Conservation (phyloP, 495 filamentous ascomycete genomes). For the Podospora didyma region DNA sequence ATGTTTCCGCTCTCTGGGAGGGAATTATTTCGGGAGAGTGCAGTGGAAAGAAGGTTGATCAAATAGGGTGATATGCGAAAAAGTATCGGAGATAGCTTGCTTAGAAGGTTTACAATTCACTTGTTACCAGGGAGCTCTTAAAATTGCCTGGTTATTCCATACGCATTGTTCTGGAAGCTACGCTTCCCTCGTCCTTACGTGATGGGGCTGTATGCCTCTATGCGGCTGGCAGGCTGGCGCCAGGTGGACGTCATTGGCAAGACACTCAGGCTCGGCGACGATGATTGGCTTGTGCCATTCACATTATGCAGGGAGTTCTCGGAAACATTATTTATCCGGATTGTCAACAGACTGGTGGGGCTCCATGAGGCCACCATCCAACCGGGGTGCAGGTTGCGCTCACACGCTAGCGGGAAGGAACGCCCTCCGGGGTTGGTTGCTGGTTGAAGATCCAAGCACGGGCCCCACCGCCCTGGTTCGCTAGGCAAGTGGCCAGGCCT, state of each 20-base stretch:
- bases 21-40: too few species aligned
- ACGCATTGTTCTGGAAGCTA: too few species aligned
- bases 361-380: neutral
- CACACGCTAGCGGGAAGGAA: neutral
- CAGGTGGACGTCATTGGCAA: constrained; percentile 12
- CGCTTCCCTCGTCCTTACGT: neutral
- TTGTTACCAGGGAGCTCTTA: too few species aligned
- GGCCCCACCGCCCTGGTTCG: constrained; percentile 17
- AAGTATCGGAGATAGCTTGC: too few species aligned
- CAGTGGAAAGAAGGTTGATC: too few species aligned
- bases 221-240: neutral
- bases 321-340: too few species aligned
- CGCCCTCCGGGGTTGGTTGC: neutral
- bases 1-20: too few species aligned
- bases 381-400: neutral
- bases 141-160: too few species aligned
- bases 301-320: too few species aligned
- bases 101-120: too few species aligned
- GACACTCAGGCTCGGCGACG: neutral
- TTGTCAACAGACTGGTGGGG: neutral
- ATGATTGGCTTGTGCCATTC: constrained; percentile 2
- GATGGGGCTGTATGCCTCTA: neutral
- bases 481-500: constrained; percentile 1
- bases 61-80: too few species aligned
- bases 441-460: constrained; percentile 16